Percentiles rank a stretch among this genome's conserved stretches.
Conservation (phyloP, 257 asterid genomes). For the Petunia axillaris region DNA sequence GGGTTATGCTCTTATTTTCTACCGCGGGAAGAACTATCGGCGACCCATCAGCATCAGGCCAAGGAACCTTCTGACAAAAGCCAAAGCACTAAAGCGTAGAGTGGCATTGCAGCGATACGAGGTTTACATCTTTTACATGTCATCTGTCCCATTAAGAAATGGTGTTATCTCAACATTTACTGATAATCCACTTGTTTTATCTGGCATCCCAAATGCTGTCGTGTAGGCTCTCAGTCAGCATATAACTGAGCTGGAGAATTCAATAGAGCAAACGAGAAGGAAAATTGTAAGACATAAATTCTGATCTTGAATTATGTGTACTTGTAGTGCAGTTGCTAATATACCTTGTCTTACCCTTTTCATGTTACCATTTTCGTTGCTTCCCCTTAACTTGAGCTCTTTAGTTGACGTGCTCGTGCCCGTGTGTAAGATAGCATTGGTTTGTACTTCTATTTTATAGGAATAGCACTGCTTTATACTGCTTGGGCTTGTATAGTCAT, state of each 20-base stretch:
- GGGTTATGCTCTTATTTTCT: constrained; percentile 79
- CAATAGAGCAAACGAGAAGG: constrained; percentile 68
- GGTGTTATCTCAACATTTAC: constrained; percentile 7
- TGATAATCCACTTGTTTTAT: constrained; percentile 22
- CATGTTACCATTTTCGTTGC: not conserved
- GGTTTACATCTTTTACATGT: constrained; percentile 50
- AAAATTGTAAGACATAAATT: constrained; percentile 65
- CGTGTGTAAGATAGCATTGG: not conserved
- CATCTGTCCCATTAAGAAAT: constrained; percentile 28
- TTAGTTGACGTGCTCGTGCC: not conserved
- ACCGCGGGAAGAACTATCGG: constrained; percentile 93
- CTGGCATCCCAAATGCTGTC: constrained; percentile 31
- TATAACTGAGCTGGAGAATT: constrained; percentile 79
- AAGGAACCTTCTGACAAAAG: constrained; percentile 95
- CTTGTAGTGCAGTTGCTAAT: not conserved
- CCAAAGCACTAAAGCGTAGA: constrained; percentile 95
- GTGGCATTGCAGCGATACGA: constrained; percentile 97
- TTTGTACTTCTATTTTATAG: too few species aligned
- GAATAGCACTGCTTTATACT: not conserved
- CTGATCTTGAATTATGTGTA: constrained; percentile 9
- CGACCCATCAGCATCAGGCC: constrained; percentile 89
- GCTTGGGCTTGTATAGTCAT: not conserved
- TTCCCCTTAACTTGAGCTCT: constrained; percentile 4
- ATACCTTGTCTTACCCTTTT: not conserved
- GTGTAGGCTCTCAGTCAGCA: constrained; percentile 95